These are phyloP conservation scores for Pseudonitzschia pungens DNA, from an alignment of 108 stramenopile genomes.

Conservation along the genomic window DNA sequence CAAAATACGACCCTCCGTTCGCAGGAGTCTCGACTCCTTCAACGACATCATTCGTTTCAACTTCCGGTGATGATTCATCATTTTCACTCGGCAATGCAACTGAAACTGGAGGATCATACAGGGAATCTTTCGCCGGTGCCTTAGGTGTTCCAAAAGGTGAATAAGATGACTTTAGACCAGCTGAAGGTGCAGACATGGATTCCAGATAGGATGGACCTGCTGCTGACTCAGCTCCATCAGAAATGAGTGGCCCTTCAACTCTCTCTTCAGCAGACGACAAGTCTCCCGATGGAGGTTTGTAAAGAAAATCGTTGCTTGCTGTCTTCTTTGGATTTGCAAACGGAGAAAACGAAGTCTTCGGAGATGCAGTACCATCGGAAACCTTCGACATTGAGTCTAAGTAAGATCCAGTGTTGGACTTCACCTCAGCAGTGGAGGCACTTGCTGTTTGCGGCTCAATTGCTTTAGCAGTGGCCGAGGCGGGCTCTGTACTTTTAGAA, in stretches of 20 bases:
- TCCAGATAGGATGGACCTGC: slow-evolving; percentile 9
- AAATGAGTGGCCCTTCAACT: background rate
- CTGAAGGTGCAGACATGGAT: slow-evolving; percentile 7
- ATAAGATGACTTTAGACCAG: background rate
- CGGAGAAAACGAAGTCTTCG: slow-evolving; percentile 10
- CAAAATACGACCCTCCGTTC: background rate
- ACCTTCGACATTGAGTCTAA: slow-evolving; percentile 6
- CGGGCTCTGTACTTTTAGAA: background rate
- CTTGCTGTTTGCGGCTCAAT: background rate
- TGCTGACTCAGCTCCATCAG: background rate
- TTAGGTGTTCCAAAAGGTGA: slow-evolving; percentile 6
- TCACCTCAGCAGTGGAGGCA: background rate
- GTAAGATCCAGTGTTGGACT: slow-evolving; percentile 1
- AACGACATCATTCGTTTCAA: background rate
- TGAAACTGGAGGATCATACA: slow-evolving; percentile 4
- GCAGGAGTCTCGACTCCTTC: background rate
- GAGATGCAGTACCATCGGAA: background rate
- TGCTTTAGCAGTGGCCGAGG: background rate
- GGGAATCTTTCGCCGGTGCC: slow-evolving; percentile 1
- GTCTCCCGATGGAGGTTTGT: background rate
- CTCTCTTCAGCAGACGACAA: background rate
- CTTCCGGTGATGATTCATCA: background rate
- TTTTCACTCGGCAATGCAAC: background rate
- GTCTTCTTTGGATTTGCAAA: slow-evolving; percentile 7
- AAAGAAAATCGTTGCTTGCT: background rate